Conservation (phyloP, 2,329 filamentous ascomycete species). For the Diaporthe amygdali region DNA sequence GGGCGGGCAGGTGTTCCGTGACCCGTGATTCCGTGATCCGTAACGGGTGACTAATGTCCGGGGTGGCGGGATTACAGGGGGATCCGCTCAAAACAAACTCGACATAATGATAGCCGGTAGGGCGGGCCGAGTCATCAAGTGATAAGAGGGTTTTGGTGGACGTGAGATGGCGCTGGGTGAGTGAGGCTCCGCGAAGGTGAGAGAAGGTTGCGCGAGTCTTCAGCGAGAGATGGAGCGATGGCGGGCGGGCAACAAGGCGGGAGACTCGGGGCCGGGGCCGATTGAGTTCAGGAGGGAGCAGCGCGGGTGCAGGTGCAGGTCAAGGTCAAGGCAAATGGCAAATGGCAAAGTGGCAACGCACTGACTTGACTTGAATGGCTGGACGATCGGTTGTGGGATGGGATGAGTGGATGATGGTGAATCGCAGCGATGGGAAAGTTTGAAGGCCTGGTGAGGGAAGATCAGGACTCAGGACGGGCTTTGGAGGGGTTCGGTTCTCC, state of each 20-base stretch:
- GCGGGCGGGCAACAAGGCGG: slow-evolving; percentile 7
- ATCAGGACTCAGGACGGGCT: background rate
- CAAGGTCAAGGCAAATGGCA: background rate
- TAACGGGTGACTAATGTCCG: slow-evolving; percentile 18
- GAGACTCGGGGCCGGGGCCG: background rate
- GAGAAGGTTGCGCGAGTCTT: slow-evolving; percentile 9
- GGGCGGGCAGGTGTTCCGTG: slow-evolving; percentile 14
- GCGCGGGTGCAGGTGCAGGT: background rate
- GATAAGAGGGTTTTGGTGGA: background rate
- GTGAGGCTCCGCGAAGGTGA: background rate
- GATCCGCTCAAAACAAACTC: slow-evolving; percentile 24
- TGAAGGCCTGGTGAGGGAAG: background rate
- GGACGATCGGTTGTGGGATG: background rate
- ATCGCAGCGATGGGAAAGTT: background rate
- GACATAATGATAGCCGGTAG: slow-evolving; percentile 24
- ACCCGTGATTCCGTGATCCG: slow-evolving; percentile 18
- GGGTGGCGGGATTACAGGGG: slow-evolving; percentile 14
- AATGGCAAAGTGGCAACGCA: no score
- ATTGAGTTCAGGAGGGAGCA: slow-evolving; percentile 2
- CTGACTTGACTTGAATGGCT: background rate
- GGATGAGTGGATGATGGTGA: background rate
- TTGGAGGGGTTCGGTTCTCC: background rate
- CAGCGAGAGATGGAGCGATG: slow-evolving; percentile 24
- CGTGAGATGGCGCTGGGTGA: background rate
- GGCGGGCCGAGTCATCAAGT: slow-evolving; percentile 21